Base-by-base conservation (phyloP, 345 rosid genomes). In the Syzygium jambos region DNA sequence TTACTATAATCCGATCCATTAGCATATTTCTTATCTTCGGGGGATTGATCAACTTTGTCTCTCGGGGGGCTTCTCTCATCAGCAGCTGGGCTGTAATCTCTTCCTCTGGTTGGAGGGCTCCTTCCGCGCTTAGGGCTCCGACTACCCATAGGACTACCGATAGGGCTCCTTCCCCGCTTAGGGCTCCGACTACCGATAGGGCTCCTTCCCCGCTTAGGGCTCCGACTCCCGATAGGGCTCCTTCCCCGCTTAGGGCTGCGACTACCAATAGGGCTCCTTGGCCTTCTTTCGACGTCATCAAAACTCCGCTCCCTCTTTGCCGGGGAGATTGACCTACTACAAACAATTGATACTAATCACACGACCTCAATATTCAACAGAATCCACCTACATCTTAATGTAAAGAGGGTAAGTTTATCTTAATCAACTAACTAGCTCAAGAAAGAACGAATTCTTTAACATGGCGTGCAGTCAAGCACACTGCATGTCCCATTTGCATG, bases 251-350 rank as follows among this genome's bases (percentile, higher is more conserved):
- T 85, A 10, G 73, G 88, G 87, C 92, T 89, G 51, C 85, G 88
- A 87, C 89, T 89, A 23, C 89, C 91, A 2, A 57, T 84, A 19
- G 95, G 93, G 88, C 93, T 92, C 89, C 87, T 90, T 52, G 91
- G 65, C 85, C 93, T 92, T 87, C 89, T 93, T 27, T 90, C 92
- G 7, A 88, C 87, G 34, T 61, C 89, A 17, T 92, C 98, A 86
- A 92, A 63, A 86, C 94, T 95, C 53, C 91, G 85, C 63, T 93
- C 96, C 77, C 95, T 93, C 93, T 91, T 95, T 65, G 89, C 94
- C 1, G 97, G 95, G 5, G 99, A 96, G 77, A 94, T 91, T 38
- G 98, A 97, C 52, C 95, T 95, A 85, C 98, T 96, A 89, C 4
- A 16, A 46, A 73, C 54, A 51, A 59, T 73, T 8, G 15, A 61